Evolutionary conservation across 1,284 basidiomycete species (phyloP).

Genomic region (Cryptococcus sp.): DNA sequence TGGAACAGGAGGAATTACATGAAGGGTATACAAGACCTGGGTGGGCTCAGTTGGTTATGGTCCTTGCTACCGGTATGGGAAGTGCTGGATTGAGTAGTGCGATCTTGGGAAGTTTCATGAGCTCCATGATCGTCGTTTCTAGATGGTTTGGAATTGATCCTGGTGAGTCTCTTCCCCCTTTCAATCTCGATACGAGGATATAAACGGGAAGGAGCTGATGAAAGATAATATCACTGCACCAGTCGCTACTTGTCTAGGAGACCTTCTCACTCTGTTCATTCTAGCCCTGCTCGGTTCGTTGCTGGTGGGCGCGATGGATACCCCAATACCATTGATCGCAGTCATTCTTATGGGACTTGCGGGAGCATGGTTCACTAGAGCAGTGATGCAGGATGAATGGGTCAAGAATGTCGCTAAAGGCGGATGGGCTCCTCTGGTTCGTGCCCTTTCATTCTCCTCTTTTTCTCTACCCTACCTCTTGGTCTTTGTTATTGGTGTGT

Average conservation of each 20-base stretch:
- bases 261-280: conserved; percentile 81
- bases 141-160: conserved; percentile 74
- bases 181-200: not conserved
- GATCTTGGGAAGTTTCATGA: conserved; percentile 90
- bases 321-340: conserved; percentile 59
- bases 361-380: conserved; percentile 51
- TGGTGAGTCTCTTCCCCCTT: conserved; percentile 52
- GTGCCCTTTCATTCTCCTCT: conserved; percentile 6
- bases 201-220: too few species aligned
- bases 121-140: conserved; percentile 73
- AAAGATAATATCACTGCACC: conserved; percentile 93
- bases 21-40: conserved; percentile 49
- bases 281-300: conserved; percentile 59
- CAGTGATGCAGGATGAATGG: conserved; percentile 53
- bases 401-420: conserved; percentile 60
- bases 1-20: conserved; percentile 35
- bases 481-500: not conserved
- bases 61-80: conserved; percentile 83
- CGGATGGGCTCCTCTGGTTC: conserved; percentile 83
- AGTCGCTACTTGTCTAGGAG: conserved; percentile 85
- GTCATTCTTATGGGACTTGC: conserved; percentile 58
- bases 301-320: conserved; percentile 63
- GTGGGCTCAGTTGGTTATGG: conserved; percentile 62
- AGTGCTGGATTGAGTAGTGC: conserved; percentile 75
- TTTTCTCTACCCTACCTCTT: not conserved